Evolutionary conservation across 208 protist species (phyloP), one percentile per base, ranked within the genome.

Genomic region (Tritrichomonas musculus): DNA sequence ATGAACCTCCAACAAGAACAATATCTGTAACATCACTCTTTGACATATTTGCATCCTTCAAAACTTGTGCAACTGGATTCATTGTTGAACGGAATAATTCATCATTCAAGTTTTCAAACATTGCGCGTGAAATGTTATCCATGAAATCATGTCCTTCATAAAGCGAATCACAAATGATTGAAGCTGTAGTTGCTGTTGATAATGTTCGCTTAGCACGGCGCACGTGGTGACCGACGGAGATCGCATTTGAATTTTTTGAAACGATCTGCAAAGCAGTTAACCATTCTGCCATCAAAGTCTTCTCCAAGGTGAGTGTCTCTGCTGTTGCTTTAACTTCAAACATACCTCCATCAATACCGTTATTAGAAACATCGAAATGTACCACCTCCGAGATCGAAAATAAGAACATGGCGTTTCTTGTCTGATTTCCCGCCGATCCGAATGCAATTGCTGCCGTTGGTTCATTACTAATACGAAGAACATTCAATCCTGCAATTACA

Each of bases 161-260:
- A 47, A 99, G 94, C 22, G 95, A 94, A 92, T 99, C 98, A 39
- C 98, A 97, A 95, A 98, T 97, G 22, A 98, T 94, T 57, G 80
- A 94, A 41, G 93, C 44, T 11, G 92, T 36, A 47, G 25, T 82
- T 30, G 69, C 73, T 8, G 47, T 82, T 20, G 97, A 98, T 47
- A 99, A 96, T n/a, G 96, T 94, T 92, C 97, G 96, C 96, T 99
- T 99, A 64, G 97, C 97, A 39, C 96, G 95, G 95, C 99, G 98
- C 94, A 95, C 95, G 92, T 96, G 96, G 93, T 95, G 95, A 65
- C 97, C 95, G 33, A 98, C 95, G 94, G 97, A 97, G 93, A 96
- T 95, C 94, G 73, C 94, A 93, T 95, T 99, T 99, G 93, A 97
- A 96, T 95, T 98, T 98, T 17, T 39, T 60, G 41, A 82, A 47